phyloP scores from a whole-genome alignment of 2,329 filamentous ascomycete species.

The Pseudogymnoascus sp. region DNA sequence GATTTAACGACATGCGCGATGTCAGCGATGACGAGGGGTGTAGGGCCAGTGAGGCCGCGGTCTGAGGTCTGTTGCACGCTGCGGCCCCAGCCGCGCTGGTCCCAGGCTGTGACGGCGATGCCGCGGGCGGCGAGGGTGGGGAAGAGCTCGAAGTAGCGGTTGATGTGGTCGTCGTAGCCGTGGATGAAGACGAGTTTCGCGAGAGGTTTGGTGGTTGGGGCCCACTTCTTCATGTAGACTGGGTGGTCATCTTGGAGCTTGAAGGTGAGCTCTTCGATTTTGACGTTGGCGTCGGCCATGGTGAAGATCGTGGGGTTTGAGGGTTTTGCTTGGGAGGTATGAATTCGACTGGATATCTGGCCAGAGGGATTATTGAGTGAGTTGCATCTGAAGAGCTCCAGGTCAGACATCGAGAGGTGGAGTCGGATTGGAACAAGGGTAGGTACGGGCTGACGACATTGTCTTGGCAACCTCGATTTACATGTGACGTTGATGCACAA shows the following conservation, averaged over 20 bases:
- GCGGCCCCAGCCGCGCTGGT: slow-evolving; percentile 85
- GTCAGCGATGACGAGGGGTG: slow-evolving; percentile 64
- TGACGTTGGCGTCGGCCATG: neutral
- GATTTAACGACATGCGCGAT: slow-evolving; percentile 65
- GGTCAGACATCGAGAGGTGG: neutral
- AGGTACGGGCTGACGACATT: neutral
- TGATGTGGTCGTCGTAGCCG: slow-evolving; percentile 81
- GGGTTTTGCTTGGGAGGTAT: neutral
- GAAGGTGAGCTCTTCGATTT: slow-evolving; percentile 3
- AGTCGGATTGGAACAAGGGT: neutral
- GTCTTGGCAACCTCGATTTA: neutral
- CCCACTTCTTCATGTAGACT: slow-evolving; percentile 2
- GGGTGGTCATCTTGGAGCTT: neutral
- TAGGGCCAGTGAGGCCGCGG: slow-evolving; percentile 66
- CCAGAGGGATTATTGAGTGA: neutral
- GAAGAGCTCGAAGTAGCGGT: slow-evolving; percentile 70
- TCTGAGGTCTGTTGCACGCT: slow-evolving; percentile 55
- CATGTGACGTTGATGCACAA: neutral
- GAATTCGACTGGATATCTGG: neutral
- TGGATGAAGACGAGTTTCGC: slow-evolving; percentile 78
- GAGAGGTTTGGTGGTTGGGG: slow-evolving; percentile 26
- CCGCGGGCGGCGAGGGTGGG: slow-evolving; percentile 58
- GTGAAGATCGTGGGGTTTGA: neutral
- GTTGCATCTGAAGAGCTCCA: neutral
- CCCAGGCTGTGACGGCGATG: slow-evolving; percentile 70